Conservation (phyloP, 371 early-diverging fungal genomes). For the Coemansia sp. region DNA sequence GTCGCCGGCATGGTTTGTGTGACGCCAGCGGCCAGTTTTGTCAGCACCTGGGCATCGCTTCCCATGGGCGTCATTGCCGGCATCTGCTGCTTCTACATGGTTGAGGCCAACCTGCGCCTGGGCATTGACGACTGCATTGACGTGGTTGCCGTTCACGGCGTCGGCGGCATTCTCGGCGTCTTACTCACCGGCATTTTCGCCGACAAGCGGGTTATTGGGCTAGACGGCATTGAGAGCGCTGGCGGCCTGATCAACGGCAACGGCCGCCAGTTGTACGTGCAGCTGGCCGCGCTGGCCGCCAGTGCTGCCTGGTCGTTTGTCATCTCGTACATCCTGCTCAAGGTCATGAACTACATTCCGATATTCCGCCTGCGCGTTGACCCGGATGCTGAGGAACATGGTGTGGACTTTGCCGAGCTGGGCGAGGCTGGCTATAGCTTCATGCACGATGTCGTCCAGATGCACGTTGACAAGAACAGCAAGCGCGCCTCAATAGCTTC, state of each 20-base stretch:
- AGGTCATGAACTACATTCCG: constrained; percentile 73
- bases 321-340: constrained; percentile 70
- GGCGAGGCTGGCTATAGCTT: constrained; percentile 62
- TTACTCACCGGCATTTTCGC: constrained; percentile 75
- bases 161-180: constrained; percentile 72
- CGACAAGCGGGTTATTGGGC: constrained; percentile 56
- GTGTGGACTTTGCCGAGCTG: constrained; percentile 76
- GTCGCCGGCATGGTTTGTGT: constrained; percentile 82
- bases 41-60: constrained; percentile 67
- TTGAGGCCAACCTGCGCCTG: constrained; percentile 62
- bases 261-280: constrained; percentile 77
- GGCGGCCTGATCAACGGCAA: constrained; percentile 82
- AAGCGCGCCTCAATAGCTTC: not conserved
- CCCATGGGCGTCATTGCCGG: constrained; percentile 67
- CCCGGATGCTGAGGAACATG: constrained; percentile 66
- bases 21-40: constrained; percentile 76
- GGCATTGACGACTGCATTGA: constrained; percentile 78
- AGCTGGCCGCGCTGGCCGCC: constrained; percentile 73
- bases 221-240: constrained; percentile 55
- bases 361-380: constrained; percentile 65
- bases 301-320: constrained; percentile 80
- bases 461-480: constrained; percentile 7
- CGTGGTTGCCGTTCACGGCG: constrained; percentile 69
- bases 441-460: constrained; percentile 23
- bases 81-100: constrained; percentile 63